Evolutionary conservation across 495 filamentous ascomycete species (phyloP), one percentile per base, ranked within the genome.

Genomic region (Barbatosphaeria neglecta): DNA sequence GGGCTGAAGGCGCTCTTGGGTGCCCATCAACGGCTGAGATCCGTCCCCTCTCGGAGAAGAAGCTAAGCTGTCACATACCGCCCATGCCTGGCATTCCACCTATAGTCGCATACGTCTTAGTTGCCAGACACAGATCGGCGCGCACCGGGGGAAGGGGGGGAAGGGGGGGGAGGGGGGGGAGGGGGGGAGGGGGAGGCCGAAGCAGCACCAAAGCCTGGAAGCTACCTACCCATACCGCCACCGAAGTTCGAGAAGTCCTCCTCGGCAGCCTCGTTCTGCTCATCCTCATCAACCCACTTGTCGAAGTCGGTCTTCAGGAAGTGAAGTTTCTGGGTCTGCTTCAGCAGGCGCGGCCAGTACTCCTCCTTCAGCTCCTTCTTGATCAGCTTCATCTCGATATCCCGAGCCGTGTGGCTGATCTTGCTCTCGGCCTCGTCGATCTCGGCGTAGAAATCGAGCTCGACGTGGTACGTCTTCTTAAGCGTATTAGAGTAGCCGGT

Each of bases 251-350:
- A 82, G 63, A 90, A 81, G 61, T 94, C 87, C 25, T 95, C 88
- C 31, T 95, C 90, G 19, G 74, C 68, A 16, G 70, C 82, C 57
- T 83, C 87, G 57, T 96, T 85, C 71, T 98, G 92, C 76, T 98
- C 92, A 64, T 98, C 92, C 80, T 97, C 92, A 64, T 97, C 93
- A 54, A 98, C 89, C 93, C 93, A 98, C 88, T 97, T 97, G 69
- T 96, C 87, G 58, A 98, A 98, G 66, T 98, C 83, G 55, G 92
- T 98, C 86, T 95, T 96, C 58, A 98, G 66, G 80, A 92, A 98
- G 73, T 97, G 92, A 44, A 82, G 61, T 76, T 86, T 95, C 78
- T 87, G 83, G 31, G 66, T 66, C 22, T 87, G 84, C 81, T 96
- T 95, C 59, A 95, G 70, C 47, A 98, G 76, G 53, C 92, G 80